Conservation (phyloP, 371 early-diverging fungal genomes). For the Syncephalastrum monosporum region DNA sequence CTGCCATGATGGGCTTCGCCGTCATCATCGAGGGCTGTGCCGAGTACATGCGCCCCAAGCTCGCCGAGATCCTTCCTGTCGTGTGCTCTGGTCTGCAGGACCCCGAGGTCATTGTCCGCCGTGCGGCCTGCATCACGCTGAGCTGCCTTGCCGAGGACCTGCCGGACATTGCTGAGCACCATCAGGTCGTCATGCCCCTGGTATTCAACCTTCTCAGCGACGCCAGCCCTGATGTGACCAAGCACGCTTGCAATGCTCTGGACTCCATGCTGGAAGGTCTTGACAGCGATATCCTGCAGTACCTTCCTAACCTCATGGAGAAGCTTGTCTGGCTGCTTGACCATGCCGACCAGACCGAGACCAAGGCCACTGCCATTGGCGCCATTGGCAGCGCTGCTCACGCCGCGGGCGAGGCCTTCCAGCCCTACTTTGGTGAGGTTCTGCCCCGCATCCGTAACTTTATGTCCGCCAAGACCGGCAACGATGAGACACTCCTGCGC, state of each 20-base stretch:
- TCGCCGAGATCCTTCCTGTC: constrained; percentile 69
- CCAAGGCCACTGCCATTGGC: constrained; percentile 72
- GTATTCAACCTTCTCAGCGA: constrained; percentile 80
- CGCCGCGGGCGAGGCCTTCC: constrained; percentile 68
- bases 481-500: constrained; percentile 69
- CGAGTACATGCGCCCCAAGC: constrained; percentile 72
- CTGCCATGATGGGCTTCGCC: constrained; percentile 83
- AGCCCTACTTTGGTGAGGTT: constrained; percentile 76
- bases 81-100: constrained; percentile 79
- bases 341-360: constrained; percentile 51
- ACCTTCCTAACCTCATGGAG: constrained; percentile 78
- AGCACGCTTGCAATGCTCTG: constrained; percentile 76
- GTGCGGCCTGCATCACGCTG: constrained; percentile 85
- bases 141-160: constrained; percentile 79
- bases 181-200: constrained; percentile 75
- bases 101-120: constrained; percentile 69
- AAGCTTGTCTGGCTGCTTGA: constrained; percentile 72
- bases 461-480: constrained; percentile 64
- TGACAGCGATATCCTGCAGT: constrained; percentile 69
- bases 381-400: constrained; percentile 88
- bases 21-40: constrained; percentile 83
- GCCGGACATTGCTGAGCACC: constrained; percentile 74
- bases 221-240: constrained; percentile 61
- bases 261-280: constrained; percentile 82
- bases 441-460: constrained; percentile 64